Evolutionary conservation across 1,139 yeast species (phyloP).

Genomic region (Saccharomyces hybrid): DNA sequence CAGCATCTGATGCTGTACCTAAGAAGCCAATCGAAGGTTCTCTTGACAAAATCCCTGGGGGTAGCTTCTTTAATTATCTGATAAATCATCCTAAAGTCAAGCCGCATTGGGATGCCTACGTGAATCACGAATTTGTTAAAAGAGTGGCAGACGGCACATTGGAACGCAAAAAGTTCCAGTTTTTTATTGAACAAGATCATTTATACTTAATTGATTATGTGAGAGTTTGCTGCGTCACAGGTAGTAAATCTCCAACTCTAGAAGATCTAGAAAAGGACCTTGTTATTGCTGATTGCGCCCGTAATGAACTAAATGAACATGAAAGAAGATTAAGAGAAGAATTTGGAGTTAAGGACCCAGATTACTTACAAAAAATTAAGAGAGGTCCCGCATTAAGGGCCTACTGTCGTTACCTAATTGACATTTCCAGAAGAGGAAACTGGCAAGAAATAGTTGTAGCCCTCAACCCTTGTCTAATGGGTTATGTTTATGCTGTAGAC

Average conservation of each 20-base stretch:
- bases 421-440: slow-evolving; percentile 48
- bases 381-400: slow-evolving; percentile 52
- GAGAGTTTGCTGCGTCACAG: slow-evolving; percentile 58
- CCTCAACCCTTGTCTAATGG: slow-evolving; percentile 69
- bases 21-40: slow-evolving; percentile 22
- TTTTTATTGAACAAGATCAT: slow-evolving; percentile 65
- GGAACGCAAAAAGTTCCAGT: slow-evolving; percentile 44
- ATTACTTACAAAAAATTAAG: slow-evolving; percentile 37
- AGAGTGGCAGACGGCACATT: slow-evolving; percentile 48
- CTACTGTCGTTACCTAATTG: slow-evolving; percentile 54
- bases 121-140: slow-evolving; percentile 54
- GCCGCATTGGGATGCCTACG: slow-evolving; percentile 51
- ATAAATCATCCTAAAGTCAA: slow-evolving; percentile 49
- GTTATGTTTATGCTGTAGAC: slow-evolving; percentile 47
- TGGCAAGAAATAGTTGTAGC: slow-evolving; percentile 63
- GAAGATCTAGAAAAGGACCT: slow-evolving; percentile 48
- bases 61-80: slow-evolving; percentile 45
- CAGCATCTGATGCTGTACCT: slow-evolving; percentile 17
- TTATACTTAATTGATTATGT: slow-evolving; percentile 64
- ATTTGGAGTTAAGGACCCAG: slow-evolving; percentile 38
- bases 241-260: slow-evolving; percentile 52
- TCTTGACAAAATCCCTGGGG: slow-evolving; percentile 20
- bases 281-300: slow-evolving; percentile 44
- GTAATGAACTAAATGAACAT: slow-evolving; percentile 52
- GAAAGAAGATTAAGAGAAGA: slow-evolving; percentile 40